These are phyloP conservation scores for Rosa multiflora DNA, from an alignment of 306 rosid species.

Conservation along the genomic window DNA sequence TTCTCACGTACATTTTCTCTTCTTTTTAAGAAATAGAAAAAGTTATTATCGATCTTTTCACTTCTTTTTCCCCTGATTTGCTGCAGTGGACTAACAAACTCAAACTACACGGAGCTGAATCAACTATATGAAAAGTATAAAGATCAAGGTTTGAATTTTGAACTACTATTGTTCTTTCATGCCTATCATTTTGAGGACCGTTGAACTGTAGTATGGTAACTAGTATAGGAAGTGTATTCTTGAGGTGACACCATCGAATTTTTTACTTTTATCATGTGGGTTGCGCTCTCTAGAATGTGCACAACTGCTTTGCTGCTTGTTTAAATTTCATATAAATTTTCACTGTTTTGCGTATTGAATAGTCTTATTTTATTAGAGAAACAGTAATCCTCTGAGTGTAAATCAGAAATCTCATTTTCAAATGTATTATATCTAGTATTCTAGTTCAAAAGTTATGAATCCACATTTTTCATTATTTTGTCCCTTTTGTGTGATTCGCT, in stretches of 20 bases:
- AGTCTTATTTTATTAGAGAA: too few relatives aligned
- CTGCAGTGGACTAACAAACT: slow-evolving; percentile 82
- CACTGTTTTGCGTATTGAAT: neutral
- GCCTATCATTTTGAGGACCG: neutral
- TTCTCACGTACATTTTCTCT: too few relatives aligned
- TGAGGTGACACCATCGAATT: slow-evolving; percentile 5
- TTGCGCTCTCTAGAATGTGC: neutral
- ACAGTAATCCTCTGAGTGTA: neutral
- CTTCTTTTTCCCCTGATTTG: slow-evolving; percentile 17
- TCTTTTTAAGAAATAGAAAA: slow-evolving; percentile 1
- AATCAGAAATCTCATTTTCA: neutral
- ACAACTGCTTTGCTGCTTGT: neutral
- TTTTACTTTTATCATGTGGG: neutral
- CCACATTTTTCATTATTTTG: neutral
- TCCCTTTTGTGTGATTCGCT: neutral
- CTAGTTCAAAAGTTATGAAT: neutral
- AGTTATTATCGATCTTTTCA: neutral
- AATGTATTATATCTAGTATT: neutral
- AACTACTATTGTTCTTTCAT: neutral
- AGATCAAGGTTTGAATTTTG: slow-evolving; percentile 55
- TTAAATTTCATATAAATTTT: neutral
- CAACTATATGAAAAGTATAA: slow-evolving; percentile 69
- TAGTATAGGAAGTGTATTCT: neutral
- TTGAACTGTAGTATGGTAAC: neutral
- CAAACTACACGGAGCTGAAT: slow-evolving; percentile 81